Evolutionary conservation across 805 yeast genomes (phyloP), one percentile per base, ranked within the genome.

Genomic region (Lachancea waltii): DNA sequence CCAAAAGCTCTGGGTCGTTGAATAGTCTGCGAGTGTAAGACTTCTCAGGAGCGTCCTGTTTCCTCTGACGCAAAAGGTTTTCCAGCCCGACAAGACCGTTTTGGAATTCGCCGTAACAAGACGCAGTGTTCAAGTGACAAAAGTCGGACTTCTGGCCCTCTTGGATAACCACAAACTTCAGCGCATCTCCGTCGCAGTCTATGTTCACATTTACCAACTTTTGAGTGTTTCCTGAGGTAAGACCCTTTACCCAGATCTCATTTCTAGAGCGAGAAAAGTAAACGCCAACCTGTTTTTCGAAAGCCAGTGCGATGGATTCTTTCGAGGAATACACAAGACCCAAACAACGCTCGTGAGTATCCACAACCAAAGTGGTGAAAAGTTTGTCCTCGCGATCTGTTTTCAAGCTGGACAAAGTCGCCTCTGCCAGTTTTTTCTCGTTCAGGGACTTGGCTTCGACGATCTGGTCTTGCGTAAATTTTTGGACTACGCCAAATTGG

Each of bases 181-280:
- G 64, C 46, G 95, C 84, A 60, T 92, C 98, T 32, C 83, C 78
- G 63, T 92, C 98, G 63, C 98, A 92, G 64, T 92, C 98, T 44
- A 76, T 63, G 38, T 77, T 81, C 41, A 92, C 60, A 30, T 70
- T 64, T 17, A 82, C 48, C 33, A 92, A 69, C 48, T 70, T 70
- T 65, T 92, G 98, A 1, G 94, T 85, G 36, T 95, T 95, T 15
- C 98, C 98, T n/a, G 95, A 83, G 2, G 96, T 85, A 40, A 82
- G 81, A 21, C 98, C 98, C 62, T 92, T 92, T 60, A 80, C 83
- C 98, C 98, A 92, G 42, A 92, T 71, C 30, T 95, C 97, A 44
- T 85, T 79, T 53, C 82, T 79, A 40, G 72, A 68, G 52, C 98
- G 80, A 7, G 96, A 85, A 62, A 83, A 96, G 63, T 92, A 92